Evolutionary conservation across 257 asterid genomes (phyloP).

Genomic region (Primulina huaijiensis): DNA sequence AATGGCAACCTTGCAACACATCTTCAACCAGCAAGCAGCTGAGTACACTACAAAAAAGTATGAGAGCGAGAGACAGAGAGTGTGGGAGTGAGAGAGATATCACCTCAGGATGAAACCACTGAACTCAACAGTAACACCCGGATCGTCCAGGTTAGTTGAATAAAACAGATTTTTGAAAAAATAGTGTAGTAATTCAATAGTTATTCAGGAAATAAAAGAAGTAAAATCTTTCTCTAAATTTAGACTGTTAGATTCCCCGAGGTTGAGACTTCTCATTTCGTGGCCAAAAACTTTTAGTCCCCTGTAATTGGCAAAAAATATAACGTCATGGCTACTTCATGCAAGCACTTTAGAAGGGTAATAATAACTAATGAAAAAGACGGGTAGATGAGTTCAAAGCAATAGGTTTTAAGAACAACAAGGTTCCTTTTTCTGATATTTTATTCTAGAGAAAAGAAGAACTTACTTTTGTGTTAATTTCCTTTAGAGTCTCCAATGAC

Average conservation of each 20-base stretch:
- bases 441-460: constrained; percentile 17
- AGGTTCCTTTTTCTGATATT: background rate
- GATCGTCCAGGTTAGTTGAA: constrained; percentile 25
- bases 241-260: constrained; percentile 34
- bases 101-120: constrained; percentile 31
- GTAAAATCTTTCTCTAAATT: constrained; percentile 18
- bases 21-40: constrained; percentile 9
- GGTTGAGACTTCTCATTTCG: constrained; percentile 50
- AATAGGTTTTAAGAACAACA: background rate
- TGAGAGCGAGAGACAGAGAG: too few species aligned
- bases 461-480: constrained; percentile 50
- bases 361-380: background rate
- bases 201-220: background rate
- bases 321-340: constrained; percentile 14
- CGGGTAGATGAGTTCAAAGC: background rate
- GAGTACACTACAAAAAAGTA: too few species aligned
- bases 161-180: constrained; percentile 13
- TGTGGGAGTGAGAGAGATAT: background rate
- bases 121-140: constrained; percentile 19
- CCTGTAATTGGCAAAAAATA: constrained; percentile 38
- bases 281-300: constrained; percentile 54
- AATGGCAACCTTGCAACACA: constrained; percentile 29
- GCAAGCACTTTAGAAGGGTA: background rate
- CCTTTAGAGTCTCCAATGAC: constrained; percentile 73
- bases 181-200: constrained; percentile 6